phyloP scores from a whole-genome alignment of 768 basidiomycete species.

The Neoboletus magnificus region DNA sequence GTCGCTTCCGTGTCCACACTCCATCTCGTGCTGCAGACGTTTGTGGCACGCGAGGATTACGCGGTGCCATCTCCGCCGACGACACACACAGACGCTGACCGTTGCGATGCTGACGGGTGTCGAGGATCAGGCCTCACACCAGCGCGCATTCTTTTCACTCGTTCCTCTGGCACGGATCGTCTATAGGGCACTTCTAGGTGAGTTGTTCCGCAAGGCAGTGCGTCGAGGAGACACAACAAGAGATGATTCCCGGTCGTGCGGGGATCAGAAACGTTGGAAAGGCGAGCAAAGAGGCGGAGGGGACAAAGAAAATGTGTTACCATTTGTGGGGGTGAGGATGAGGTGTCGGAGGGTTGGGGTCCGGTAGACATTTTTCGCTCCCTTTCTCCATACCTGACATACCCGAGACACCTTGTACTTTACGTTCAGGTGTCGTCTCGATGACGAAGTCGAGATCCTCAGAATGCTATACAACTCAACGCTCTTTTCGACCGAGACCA shows the following conservation, averaged over 20 bases:
- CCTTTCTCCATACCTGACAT: background rate
- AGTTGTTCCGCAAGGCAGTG: slow-evolving; percentile 21
- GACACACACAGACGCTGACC: slow-evolving; percentile 11
- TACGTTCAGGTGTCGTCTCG: background rate
- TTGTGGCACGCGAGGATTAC: slow-evolving; percentile 42
- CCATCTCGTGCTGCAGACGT: slow-evolving; percentile 42
- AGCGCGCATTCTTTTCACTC: slow-evolving; percentile 14
- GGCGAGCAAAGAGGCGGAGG: background rate
- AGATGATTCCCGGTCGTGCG: slow-evolving; percentile 16
- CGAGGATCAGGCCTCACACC: background rate
- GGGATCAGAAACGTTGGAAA: background rate
- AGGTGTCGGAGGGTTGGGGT: slow-evolving; percentile 17
- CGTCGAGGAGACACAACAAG: slow-evolving; percentile 11
- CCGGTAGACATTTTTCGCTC: too few relatives aligned
- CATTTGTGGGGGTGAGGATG: slow-evolving; percentile 26
- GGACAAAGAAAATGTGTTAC: slow-evolving; percentile 6
- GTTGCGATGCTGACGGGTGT: slow-evolving; percentile 18
- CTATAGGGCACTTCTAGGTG: slow-evolving; percentile 18
- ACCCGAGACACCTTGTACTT: background rate
- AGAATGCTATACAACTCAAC: too few relatives aligned
- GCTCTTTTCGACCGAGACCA: too few relatives aligned
- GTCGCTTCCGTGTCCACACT: slow-evolving; percentile 36
- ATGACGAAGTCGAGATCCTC: too few relatives aligned
- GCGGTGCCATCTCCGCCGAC: slow-evolving; percentile 26
- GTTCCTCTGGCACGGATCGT: slow-evolving; percentile 25